Percentiles rank a stretch among this genome's conserved stretches.
phyloP scores from a whole-genome alignment of 306 rosid genomes.

The Lathyrus oleraceus region DNA sequence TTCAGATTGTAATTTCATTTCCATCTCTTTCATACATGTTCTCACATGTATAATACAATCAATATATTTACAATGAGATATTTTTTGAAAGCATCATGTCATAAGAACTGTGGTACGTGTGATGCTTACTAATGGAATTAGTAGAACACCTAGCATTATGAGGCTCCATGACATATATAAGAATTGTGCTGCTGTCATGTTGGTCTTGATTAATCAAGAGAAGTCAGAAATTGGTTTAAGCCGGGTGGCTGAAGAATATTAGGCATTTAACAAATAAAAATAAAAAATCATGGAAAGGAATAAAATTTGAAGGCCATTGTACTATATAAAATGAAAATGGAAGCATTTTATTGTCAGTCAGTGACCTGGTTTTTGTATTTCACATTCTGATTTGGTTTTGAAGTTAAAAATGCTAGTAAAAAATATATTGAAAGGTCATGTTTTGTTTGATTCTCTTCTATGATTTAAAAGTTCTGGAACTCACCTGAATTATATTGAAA shows the following conservation, averaged over 20 bases:
- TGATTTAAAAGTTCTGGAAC: slow-evolving; percentile 19
- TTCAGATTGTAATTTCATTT: too few relatives aligned
- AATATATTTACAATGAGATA: too few relatives aligned
- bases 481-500: not conserved
- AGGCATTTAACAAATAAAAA: slow-evolving; percentile 3
- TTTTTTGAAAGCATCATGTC: too few relatives aligned
- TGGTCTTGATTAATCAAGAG: slow-evolving; percentile 18
- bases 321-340: not conserved
- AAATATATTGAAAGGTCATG: not conserved
- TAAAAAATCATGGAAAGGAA: slow-evolving; percentile 12
- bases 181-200: slow-evolving; percentile 16
- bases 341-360: slow-evolving; percentile 1
- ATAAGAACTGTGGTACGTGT: too few relatives aligned
- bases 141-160: too few relatives aligned
- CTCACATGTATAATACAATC: too few relatives aligned
- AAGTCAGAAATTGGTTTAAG: not conserved
- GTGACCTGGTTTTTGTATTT: slow-evolving; percentile 6
- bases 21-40: too few relatives aligned
- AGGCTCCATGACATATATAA: too few relatives aligned
- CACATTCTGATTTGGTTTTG: not conserved
- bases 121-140: too few relatives aligned
- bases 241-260: not conserved
- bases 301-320: slow-evolving; percentile 11
- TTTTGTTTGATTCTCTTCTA: slow-evolving; percentile 14
- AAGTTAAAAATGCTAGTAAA: not conserved